Evolutionary conservation across 305 asterid species (phyloP), one percentile per base, ranked within the genome.

Genomic region (Plantago rigida): DNA sequence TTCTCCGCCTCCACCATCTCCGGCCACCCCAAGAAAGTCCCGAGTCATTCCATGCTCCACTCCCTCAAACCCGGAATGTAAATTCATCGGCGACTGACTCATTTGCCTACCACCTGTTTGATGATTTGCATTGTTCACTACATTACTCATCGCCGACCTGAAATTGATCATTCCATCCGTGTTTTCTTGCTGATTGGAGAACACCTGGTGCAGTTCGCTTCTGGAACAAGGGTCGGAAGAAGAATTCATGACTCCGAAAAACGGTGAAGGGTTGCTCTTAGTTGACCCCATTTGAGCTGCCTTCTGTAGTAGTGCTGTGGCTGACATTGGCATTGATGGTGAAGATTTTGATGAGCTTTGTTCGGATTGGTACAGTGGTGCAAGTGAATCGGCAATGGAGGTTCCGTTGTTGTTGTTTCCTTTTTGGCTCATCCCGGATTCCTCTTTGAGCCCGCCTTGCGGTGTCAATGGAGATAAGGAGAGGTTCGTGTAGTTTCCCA

Each of bases 271-370:
- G 12, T 48, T 66, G 74, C 87, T 81, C 50, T 76, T 71, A 0
- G 92, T 77, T 1, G 96, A 85, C 0, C 96, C 96, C 81, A 90
- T 82, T 49, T 85, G 95, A 6, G 97, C 91, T 1, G 95, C 97
- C 60, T 79, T 85, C 14, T 90, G 97, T 0, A 90, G 82, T 9
- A 91, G 87, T 5, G 96, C 96, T 0, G 97, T 85, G 1, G 97
- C 97, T 0, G 97, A 90, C 95, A 85, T 83, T 9, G 91, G 78
- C 22, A 57, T 64, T n/a, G 75, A 3, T 9, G 75, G 47, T 11
- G 84, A 55, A 0, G 76, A 69, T 14, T 67, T 76, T 4, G 84
- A 54, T 29, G 62, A 17, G 13, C 64, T 24, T 48, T 64, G 60
- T 22, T 56, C 75, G 0, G 83, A 67, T 65, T 70, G 31, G 19